phyloP scores from a whole-genome alignment of 352 stramenopile genomes.

The Nothophytophthora sp. region DNA sequence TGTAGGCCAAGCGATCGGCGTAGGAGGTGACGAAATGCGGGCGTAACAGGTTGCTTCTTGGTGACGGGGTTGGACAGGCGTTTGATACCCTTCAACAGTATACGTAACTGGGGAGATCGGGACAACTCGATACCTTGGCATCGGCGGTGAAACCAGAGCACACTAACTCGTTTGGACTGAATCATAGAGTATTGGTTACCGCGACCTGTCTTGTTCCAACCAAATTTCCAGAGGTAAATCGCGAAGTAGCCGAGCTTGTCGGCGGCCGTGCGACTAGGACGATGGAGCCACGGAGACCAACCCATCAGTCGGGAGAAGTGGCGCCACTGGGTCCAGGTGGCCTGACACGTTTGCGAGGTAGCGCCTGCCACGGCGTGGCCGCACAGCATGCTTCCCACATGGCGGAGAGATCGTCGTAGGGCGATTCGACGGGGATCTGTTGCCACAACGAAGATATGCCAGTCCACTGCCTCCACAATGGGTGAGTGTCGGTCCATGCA shows the following conservation, averaged over 20 bases:
- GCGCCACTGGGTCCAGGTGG: slow-evolving; percentile 5
- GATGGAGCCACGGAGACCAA: too few species aligned
- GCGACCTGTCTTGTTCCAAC: slow-evolving; percentile 3
- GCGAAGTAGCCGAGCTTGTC: too few species aligned
- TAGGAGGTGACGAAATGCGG: slow-evolving; percentile 17
- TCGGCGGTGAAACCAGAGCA: slow-evolving; percentile 18
- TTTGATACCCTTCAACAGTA: slow-evolving; percentile 21
- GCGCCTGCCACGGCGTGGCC: not conserved
- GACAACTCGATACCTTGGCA: slow-evolving; percentile 8
- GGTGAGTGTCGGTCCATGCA: slow-evolving; percentile 10
- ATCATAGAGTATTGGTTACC: slow-evolving; percentile 20
- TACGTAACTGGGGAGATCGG: not conserved
- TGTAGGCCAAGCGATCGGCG: not conserved
- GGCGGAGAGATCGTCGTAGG: slow-evolving; percentile 17
- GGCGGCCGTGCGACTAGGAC: too few species aligned
- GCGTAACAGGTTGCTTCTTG: slow-evolving; percentile 27
- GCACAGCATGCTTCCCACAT: not conserved
- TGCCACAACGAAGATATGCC: slow-evolving; percentile 10
- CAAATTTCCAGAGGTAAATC: slow-evolving; percentile 11
- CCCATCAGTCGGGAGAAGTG: not conserved
- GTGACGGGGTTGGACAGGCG: slow-evolving; percentile 9
- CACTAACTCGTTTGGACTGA: slow-evolving; percentile 16
- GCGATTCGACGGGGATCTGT: slow-evolving; percentile 5
- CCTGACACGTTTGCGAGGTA: slow-evolving; percentile 3
- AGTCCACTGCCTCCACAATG: slow-evolving; percentile 8